These are phyloP conservation scores for Leptographium galeiforme DNA, from an alignment of 2,329 filamentous ascomycete genomes.

Conservation along the genomic window DNA sequence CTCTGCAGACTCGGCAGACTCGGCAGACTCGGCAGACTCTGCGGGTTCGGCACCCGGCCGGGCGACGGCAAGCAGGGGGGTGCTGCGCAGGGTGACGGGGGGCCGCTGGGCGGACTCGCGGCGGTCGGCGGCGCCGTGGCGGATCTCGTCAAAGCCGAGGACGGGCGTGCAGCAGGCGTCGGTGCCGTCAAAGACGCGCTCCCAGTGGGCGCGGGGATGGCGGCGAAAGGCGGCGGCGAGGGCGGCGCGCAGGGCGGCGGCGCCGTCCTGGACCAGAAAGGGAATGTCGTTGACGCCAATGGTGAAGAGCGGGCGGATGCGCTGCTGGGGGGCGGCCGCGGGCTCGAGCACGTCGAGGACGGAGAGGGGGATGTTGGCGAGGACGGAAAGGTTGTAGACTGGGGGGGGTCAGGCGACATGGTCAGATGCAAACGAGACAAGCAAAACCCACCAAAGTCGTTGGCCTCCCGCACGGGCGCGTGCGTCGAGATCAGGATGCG, in stretches of 20 bases:
- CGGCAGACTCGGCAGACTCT: constrained; percentile 47
- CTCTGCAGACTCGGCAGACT: constrained; percentile 39
- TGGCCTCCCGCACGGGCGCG: constrained; percentile 71
- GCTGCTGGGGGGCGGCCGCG: constrained; percentile 40
- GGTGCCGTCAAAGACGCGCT: constrained; percentile 71
- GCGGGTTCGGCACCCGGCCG: not conserved
- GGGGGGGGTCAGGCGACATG: no score
- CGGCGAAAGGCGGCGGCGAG: constrained; percentile 53
- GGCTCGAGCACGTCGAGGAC: constrained; percentile 56
- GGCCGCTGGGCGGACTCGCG: constrained; percentile 57
- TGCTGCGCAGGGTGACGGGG: constrained; percentile 52
- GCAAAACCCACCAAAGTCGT: constrained; percentile 72
- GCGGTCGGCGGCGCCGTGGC: constrained; percentile 28
- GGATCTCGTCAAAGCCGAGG: constrained; percentile 59
- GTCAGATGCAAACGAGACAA: not conserved
- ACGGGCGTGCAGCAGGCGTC: constrained; percentile 92
- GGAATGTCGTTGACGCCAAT: constrained; percentile 89
- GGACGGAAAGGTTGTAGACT: constrained; percentile 91
- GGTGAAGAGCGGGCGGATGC: constrained; percentile 76
- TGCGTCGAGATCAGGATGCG: constrained; percentile 78
- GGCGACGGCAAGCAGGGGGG: constrained; percentile 51
- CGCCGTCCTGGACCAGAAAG: constrained; percentile 52
- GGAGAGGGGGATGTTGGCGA: constrained; percentile 74
- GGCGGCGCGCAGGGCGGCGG: constrained; percentile 41
- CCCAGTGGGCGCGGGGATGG: constrained; percentile 69